Evolutionary conservation across 306 rosid genomes (phyloP), one percentile per base, ranked within the genome.

Genomic region (Lathyrus aphaca): DNA sequence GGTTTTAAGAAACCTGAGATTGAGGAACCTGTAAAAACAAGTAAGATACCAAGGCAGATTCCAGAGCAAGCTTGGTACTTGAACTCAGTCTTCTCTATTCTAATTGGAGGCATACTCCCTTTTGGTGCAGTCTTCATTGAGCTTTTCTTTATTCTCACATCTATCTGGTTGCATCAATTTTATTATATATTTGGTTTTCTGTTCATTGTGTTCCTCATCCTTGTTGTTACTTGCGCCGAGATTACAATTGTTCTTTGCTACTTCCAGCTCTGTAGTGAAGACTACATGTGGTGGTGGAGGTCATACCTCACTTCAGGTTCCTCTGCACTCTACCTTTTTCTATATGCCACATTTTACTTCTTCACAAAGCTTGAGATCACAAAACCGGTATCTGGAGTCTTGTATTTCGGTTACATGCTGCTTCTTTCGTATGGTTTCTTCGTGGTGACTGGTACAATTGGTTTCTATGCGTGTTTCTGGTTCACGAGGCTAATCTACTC

Each of bases 221-320:
- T 93, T 30, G 61, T 93, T 18, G 86, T 93, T 71, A 93, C 96
- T 4, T 90, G 98, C 64, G 97, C 97, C 0, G 98, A 93, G 90
- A 90, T 93, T 69, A 88, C 98, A 16, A 72, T 90, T 10, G 98
- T 93, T 54, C 90, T 93, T 46, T 93, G 98, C 87, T 93, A 93
- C 96, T 93, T 93, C 96, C 98, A 90, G 82, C 82, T 92, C n/a
- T 92, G 96, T 77, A 86, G 98, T 35, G 98, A 92, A 79, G 96
- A 92, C 76, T 92, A 92, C 80, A 80, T 29, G 15, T 92, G 98
- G 98, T 92, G 98, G 98, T 92, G 98, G 98, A 87, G 96, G 57
- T 89, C 96, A 3, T 92, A 92, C 60, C 74, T 92, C 72, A 92
- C 98, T 79, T 86, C 96, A 6, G 98, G 98, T 55, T 89, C 98